Evolutionary conservation across 2,329 filamentous ascomycete genomes (phyloP).

Genomic region (Phaeosphaeriaceae sp.): DNA sequence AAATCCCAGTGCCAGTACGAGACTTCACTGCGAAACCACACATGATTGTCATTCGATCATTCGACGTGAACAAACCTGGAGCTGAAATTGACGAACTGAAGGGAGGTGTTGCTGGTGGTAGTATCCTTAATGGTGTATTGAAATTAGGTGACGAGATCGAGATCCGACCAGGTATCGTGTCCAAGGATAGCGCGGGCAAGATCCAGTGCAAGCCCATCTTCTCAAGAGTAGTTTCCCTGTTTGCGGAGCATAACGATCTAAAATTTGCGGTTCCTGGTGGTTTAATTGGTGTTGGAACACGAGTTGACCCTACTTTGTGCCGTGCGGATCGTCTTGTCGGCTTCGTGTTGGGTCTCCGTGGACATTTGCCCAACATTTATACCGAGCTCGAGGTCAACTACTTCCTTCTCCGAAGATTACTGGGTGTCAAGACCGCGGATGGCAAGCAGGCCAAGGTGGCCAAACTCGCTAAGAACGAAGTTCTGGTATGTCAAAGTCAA

Average conservation of each 20-base stretch:
- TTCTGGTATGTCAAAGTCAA: slow-evolving; percentile 60
- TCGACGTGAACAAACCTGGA: slow-evolving; percentile 99
- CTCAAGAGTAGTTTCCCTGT: slow-evolving; percentile 91
- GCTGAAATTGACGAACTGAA: slow-evolving; percentile 98
- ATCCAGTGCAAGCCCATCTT: slow-evolving; percentile 98
- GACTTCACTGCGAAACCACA: slow-evolving; percentile 92
- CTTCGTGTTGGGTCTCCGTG: slow-evolving; percentile 94
- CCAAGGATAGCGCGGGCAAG: slow-evolving; percentile 89
- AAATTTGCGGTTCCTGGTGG: slow-evolving; percentile 98
- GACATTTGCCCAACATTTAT: slow-evolving; percentile 94
- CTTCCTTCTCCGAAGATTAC: slow-evolving; percentile 90
- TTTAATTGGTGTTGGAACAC: slow-evolving; percentile 94
- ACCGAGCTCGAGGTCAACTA: slow-evolving; percentile 98
- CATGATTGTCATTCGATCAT: slow-evolving; percentile 99
- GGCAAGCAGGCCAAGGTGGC: slow-evolving; percentile 99
- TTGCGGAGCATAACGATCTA: slow-evolving; percentile 97
- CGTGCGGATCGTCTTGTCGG: slow-evolving; percentile 98
- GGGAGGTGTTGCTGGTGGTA: slow-evolving; percentile 97
- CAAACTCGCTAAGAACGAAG: slow-evolving; percentile 97
- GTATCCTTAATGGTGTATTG: slow-evolving; percentile 93
- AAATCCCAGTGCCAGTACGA: slow-evolving; percentile 87
- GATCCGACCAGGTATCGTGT: slow-evolving; percentile 97
- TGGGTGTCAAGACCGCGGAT: slow-evolving; percentile 96
- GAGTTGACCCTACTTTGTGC: slow-evolving; percentile 96
- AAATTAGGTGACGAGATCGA: slow-evolving; percentile 98